Evolutionary conservation across 2,329 filamentous ascomycete genomes (phyloP).

Genomic region (Pseudogymnoascus sp.): DNA sequence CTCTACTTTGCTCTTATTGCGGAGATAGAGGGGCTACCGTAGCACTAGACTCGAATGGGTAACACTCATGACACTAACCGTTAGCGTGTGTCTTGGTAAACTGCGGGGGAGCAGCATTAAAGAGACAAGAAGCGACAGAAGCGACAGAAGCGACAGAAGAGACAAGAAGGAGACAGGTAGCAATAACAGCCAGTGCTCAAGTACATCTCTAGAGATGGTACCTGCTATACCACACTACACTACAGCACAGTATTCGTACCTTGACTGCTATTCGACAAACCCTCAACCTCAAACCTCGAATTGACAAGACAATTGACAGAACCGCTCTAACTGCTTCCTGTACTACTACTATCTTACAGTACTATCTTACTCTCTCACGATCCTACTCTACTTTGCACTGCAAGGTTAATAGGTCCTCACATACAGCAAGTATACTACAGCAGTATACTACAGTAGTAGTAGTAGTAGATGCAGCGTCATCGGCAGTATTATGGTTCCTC

Average conservation of each 20-base stretch:
- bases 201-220: not conserved
- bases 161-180: not conserved
- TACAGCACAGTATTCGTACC: not conserved
- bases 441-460: not conserved
- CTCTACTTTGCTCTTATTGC: not conserved
- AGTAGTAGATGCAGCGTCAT: not conserved
- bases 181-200: not conserved
- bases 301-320: not conserved
- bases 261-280: not conserved
- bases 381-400: not conserved
- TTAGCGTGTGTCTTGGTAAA: slow-evolving; percentile 6
- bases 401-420: not conserved
- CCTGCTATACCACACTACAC: not conserved
- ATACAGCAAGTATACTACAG: too few relatives aligned
- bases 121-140: not conserved
- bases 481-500: not conserved
- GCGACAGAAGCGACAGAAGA: not conserved
- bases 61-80: not conserved
- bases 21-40: slow-evolving; percentile 7
- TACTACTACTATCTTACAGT: not conserved
- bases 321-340: not conserved
- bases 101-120: not conserved
- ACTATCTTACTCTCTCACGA: not conserved
- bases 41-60: not conserved
- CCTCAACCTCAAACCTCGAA: not conserved